Base-by-base conservation (phyloP, 2,329 filamentous ascomycete species). In the Hortaea sp. region DNA sequence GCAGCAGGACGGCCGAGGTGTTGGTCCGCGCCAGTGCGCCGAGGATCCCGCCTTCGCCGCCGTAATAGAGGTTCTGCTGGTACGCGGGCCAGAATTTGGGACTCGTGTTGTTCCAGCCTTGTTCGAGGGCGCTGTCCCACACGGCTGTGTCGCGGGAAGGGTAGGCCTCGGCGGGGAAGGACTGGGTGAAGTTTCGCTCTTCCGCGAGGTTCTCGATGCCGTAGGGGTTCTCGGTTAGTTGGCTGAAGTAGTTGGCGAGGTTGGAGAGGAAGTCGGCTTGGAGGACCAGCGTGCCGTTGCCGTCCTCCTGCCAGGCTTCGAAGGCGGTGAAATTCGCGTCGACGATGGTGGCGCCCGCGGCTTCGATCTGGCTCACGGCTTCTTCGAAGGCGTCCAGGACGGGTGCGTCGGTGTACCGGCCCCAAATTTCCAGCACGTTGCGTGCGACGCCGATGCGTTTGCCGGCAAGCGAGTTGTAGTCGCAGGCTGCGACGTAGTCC, bases 391-490 rank as follows among this genome's bases (percentile, higher is more conserved):
- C 74, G 1, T 67, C 63, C 5, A 78, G 51, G n/a, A 74, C 60
- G 2, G 71, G 64, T 3, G 63, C 58, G 10, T 67, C 66, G 2
- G 60, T 57, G 31, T 59, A 52, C 10, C 59, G 52, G 3, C 54
- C 35, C 20, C 56, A 61, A 3, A 63, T 53, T 3, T 67, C 65
- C 31, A 85, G 67, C 1, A 76, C 68, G 52, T 83, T 82, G 12
- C 75, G 69, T 0, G 81, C 77, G 3, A 86, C 71, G 3, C 82
- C 83, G 28, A 86, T 78, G 1, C 81, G 72, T 44, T 76, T 76
- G 6, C 54, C 49, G 34, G 63, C 50, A 0, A 84, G 66, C 0
- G 72, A 70, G 9, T 70, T 69, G 13, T 70, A 62, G 13, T 76
- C 69, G 57, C 81, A 54, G 0, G 80, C 76, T 2, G 67, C 69